Evolutionary conservation across 768 basidiomycete species (phyloP).

Genomic region (Crucibulum laeve): DNA sequence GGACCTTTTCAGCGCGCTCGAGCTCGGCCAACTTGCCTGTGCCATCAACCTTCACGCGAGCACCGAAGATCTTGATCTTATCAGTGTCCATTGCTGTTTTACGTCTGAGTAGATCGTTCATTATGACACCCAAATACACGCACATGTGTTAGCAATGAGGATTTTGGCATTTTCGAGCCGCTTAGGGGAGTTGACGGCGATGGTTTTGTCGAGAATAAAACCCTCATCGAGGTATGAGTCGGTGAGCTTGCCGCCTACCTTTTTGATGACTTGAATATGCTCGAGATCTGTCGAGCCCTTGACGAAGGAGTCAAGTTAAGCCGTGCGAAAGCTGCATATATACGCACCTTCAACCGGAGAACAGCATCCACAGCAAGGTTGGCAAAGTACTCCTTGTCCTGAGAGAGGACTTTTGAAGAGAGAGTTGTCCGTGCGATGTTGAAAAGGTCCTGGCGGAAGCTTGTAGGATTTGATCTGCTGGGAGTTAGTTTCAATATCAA

Average conservation of each 20-base stretch:
- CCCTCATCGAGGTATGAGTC: constrained; percentile 99
- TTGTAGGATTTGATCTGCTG: constrained; percentile 60
- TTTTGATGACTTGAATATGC: constrained; percentile 99
- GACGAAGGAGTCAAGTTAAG: not conserved
- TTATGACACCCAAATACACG: constrained; percentile 21
- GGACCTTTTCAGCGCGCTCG: constrained; percentile 88
- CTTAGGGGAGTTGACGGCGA: constrained; percentile 93
- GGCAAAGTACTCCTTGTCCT: constrained; percentile 97
- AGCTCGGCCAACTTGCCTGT: constrained; percentile 98
- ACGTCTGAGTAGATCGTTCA: constrained; percentile 1
- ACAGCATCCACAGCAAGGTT: constrained; percentile 98
- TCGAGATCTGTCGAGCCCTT: constrained; percentile 96
- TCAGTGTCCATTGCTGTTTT: constrained; percentile 95
- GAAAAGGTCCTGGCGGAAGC: constrained; percentile 87
- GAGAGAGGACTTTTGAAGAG: constrained; percentile 92
- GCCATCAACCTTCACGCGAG: constrained; percentile 90
- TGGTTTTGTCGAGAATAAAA: constrained; percentile 97
- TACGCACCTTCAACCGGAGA: constrained; percentile 72
- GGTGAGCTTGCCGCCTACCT: constrained; percentile 97
- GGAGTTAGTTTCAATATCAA: not conserved
- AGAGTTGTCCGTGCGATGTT: constrained; percentile 96
- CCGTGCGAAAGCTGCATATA: not conserved
- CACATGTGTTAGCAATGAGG: constrained; percentile 96
- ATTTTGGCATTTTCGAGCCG: constrained; percentile 94
- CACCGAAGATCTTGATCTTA: constrained; percentile 99